Percentiles rank a stretch among this genome's conserved stretches.
Evolutionary conservation across 148 eudicot species (phyloP).

Genomic region (Silene uniflora): DNA sequence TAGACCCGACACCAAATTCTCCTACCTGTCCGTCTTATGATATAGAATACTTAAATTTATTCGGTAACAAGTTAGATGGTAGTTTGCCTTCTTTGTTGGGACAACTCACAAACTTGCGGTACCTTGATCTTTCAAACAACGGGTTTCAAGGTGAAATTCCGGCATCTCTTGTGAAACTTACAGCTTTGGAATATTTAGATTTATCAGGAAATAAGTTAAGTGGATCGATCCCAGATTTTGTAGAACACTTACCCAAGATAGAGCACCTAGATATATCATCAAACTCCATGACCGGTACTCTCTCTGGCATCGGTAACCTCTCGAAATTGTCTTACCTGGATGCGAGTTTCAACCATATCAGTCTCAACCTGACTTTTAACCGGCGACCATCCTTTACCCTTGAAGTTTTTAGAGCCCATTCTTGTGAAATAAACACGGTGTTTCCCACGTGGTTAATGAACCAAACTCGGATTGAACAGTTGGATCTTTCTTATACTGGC

Average conservation of each 20-base stretch:
- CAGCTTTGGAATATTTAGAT: slow-evolving; percentile 2
- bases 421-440: slow-evolving; percentile 4
- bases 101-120: neutral
- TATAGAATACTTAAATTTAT: neutral
- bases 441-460: slow-evolving; percentile 1
- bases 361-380: neutral
- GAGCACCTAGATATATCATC: slow-evolving; percentile 14
- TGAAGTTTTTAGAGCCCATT: neutral
- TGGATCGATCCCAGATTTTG: slow-evolving; percentile 4
- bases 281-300: slow-evolving; percentile 8
- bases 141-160: neutral
- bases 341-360: neutral
- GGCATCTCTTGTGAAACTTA: neutral
- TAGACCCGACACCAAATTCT: neutral
- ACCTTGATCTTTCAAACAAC: slow-evolving; percentile 9
- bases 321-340: slow-evolving; percentile 3
- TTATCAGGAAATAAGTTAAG: neutral
- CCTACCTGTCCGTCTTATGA: neutral
- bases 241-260: neutral
- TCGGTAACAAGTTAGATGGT: neutral
- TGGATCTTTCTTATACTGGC: slow-evolving; percentile 10
- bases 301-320: slow-evolving; percentile 5
- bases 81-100: neutral
- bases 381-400: neutral
- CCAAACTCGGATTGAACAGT: neutral